Evolutionary conservation across 2,329 filamentous ascomycete genomes (phyloP), one percentile per base, ranked within the genome.

Genomic region (Stachybotrys elegans): DNA sequence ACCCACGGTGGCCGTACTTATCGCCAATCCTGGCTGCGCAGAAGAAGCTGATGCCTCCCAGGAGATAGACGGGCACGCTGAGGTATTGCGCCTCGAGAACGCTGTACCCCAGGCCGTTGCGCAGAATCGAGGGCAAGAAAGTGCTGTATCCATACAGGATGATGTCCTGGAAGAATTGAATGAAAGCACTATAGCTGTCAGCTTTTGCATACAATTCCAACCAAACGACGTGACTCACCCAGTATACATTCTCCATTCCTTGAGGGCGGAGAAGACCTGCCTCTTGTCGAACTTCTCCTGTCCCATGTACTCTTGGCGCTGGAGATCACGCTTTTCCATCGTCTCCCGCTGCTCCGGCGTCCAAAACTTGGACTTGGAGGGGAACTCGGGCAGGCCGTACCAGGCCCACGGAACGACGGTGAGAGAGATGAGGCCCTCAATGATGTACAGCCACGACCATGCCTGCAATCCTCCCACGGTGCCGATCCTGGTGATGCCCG

Each of bases 71-170:
- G 0, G 77, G 77, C 1, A 80, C 73, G 4, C 75, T 79, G 25
- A 80, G 60, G 27, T 74, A 70, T 44, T 81, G 74, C 11, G 71
- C 69, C 50, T 73, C 62, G 17, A 78, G 60, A n/a, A 65, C 67
- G 29, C 64, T 58, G 51, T 76, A 79, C 3, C 75, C 74, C 57
- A 79, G 71, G 25, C 25, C 25, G 23, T 64, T 66, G 34, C 68
- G 63, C 39, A 81, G 63, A 49, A 82, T 80, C 2, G 71, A 71
- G 3, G 78, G 78, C 4, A 79, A 59, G 54, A 81, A 81, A 9
- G 75, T 79, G 49, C 69, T 73, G 57, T 80, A 79, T n/a, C 75
- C 76, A 52, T 77, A 79, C 1, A 76, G 62, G 35, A 75, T 58
- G 21, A 74, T 72, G 45, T 76, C 71, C 45, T 73, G 68, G 41